Percentiles rank a stretch among this genome's conserved stretches.
These are phyloP conservation scores for Penicillium paxilli DNA, from an alignment of 495 filamentous ascomycete genomes.

Conservation along the genomic window DNA sequence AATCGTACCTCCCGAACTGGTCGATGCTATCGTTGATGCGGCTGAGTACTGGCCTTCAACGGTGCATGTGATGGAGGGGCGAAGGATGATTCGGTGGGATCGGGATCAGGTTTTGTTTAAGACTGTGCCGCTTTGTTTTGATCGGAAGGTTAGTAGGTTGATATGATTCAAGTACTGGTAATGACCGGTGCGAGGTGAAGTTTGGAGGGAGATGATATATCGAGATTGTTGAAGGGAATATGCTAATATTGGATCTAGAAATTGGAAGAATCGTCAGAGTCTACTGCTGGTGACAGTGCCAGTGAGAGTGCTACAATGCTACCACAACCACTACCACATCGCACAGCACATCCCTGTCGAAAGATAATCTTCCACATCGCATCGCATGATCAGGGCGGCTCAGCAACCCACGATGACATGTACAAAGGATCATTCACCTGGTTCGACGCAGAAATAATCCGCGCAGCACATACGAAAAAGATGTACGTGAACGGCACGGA, in stretches of 20 bases:
- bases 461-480: constrained; percentile 20
- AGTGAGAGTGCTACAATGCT: too few relatives aligned
- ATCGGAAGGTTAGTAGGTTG: constrained; percentile 31
- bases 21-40: constrained; percentile 66
- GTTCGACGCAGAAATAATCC: constrained; percentile 62
- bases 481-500: constrained; percentile 20
- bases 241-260: constrained; percentile 4
- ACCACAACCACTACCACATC: constrained; percentile 37
- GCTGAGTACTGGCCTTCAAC: constrained; percentile 70
- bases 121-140: constrained; percentile 43
- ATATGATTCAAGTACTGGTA: too few relatives aligned
- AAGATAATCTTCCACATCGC: constrained; percentile 65
- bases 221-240: constrained; percentile 17
- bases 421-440: constrained; percentile 64
- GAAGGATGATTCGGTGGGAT: constrained; percentile 29
- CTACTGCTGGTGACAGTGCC: too few relatives aligned
- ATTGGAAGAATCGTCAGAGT: too few relatives aligned
- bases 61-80: constrained; percentile 28
- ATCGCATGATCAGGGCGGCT: constrained; percentile 66
- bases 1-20: constrained; percentile 58
- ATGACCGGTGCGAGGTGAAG: too few relatives aligned
- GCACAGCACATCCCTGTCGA: constrained; percentile 41
- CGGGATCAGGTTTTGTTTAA: constrained; percentile 39
- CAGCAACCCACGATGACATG: constrained; percentile 34
- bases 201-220: not conserved